phyloP scores from a whole-genome alignment of 2,329 filamentous ascomycete species.

The Colletotrichum plurivorum region DNA sequence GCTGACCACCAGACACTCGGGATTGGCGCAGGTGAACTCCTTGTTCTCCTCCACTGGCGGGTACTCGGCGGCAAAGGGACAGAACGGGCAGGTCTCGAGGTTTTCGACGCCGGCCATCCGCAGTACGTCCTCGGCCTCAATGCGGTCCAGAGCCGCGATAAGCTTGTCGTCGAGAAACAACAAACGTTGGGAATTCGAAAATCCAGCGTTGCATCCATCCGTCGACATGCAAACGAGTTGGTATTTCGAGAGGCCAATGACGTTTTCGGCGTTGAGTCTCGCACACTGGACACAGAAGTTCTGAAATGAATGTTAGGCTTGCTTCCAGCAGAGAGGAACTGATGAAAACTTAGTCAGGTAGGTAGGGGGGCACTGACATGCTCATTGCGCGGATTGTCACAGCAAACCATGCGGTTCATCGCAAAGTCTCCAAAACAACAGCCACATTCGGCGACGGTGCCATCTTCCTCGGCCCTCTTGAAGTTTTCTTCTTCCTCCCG shows the following conservation, averaged over 20 bases:
- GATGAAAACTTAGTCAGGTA: neutral
- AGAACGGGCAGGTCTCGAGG: conserved; percentile 85
- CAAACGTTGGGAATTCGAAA: conserved; percentile 67
- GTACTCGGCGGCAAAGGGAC: conserved; percentile 83
- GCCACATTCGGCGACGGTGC: conserved; percentile 75
- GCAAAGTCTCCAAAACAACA: conserved; percentile 81
- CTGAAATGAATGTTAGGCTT: conserved; percentile 43
- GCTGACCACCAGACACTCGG: conserved; percentile 73
- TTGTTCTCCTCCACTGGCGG: conserved; percentile 76
- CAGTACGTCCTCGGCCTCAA: conserved; percentile 80
- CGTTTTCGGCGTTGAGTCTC: conserved; percentile 73
- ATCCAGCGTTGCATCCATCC: conserved; percentile 75
- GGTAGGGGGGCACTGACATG: conserved; percentile 59
- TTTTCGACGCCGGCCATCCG: conserved; percentile 79
- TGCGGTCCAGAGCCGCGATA: conserved; percentile 73
- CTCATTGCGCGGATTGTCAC: conserved; percentile 63
- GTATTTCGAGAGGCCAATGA: conserved; percentile 79
- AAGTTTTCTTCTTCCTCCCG: conserved; percentile 58
- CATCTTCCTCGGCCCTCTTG: conserved; percentile 57
- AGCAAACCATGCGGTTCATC: conserved; percentile 78
- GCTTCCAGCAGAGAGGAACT: neutral
- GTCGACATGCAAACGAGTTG: conserved; percentile 79
- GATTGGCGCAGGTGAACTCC: conserved; percentile 80
- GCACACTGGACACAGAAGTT: conserved; percentile 81
- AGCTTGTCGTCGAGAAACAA: conserved; percentile 72